Percentiles rank a stretch among this genome's conserved stretches.
Evolutionary conservation across 177 flowering plant species (phyloP).

Genomic region (Vitis hybrid): DNA sequence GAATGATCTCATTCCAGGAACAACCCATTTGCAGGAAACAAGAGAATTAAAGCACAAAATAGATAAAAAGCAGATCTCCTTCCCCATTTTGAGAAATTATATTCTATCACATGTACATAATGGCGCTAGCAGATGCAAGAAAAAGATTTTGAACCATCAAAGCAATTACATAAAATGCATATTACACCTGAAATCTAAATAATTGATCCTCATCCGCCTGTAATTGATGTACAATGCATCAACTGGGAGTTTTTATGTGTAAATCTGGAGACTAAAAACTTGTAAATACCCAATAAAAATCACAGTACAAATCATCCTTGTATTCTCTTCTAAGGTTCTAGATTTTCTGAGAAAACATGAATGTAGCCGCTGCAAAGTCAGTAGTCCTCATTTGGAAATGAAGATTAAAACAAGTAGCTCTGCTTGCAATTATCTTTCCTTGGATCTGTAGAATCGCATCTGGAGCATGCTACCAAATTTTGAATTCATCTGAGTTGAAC

Average conservation of each 20-base stretch:
- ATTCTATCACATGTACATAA: slow-evolving; percentile 7
- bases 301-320: slow-evolving; percentile 1
- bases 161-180: slow-evolving; percentile 4
- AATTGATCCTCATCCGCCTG: slow-evolving; percentile 11
- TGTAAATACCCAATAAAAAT: slow-evolving; percentile 8
- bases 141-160: not conserved
- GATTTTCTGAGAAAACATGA: not conserved
- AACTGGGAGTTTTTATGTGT: slow-evolving; percentile 6
- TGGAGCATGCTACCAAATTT: not conserved
- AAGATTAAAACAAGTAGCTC: slow-evolving; percentile 1
- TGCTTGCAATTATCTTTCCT: not conserved
- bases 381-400: slow-evolving; percentile 8
- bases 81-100: not conserved
- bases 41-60: too few relatives aligned
- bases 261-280: not conserved
- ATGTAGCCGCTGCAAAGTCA: slow-evolving; percentile 8
- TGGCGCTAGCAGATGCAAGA: not conserved
- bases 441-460: not conserved
- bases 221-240: slow-evolving; percentile 25
- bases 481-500: too few relatives aligned
- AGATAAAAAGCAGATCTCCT: not conserved
- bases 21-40: too few relatives aligned
- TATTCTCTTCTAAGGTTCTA: slow-evolving; percentile 7
- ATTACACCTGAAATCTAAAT: slow-evolving; percentile 8
- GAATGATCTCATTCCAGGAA: too few relatives aligned